Evolutionary conservation across 2,329 filamentous ascomycete genomes (phyloP).

Genomic region (Cladosporium halotolerans): DNA sequence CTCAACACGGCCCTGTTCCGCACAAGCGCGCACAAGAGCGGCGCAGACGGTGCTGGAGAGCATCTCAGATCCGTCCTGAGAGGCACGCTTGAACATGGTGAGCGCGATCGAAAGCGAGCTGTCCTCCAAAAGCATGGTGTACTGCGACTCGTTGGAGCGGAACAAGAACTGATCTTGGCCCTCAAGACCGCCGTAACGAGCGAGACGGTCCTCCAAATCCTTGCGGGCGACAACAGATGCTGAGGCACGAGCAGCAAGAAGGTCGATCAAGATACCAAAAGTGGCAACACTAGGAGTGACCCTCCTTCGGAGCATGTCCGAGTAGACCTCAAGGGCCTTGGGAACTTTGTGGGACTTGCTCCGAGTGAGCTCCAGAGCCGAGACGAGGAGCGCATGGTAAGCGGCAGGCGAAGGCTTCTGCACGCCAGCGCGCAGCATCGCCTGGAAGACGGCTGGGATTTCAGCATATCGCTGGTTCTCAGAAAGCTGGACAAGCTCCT

Average conservation of each 20-base stretch:
- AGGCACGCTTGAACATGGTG: slow-evolving; percentile 74
- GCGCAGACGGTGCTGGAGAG: slow-evolving; percentile 82
- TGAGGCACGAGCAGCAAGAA: slow-evolving; percentile 73
- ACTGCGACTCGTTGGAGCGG: slow-evolving; percentile 78
- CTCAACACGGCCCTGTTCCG: slow-evolving; percentile 68
- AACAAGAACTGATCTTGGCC: slow-evolving; percentile 82
- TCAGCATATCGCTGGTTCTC: slow-evolving; percentile 70
- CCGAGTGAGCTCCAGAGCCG: slow-evolving; percentile 73
- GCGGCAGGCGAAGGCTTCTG: slow-evolving; percentile 71
- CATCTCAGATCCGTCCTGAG: slow-evolving; percentile 51
- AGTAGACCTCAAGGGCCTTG: slow-evolving; percentile 90
- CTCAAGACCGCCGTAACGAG: slow-evolving; percentile 78
- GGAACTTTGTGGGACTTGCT: slow-evolving; percentile 79
- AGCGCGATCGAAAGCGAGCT: slow-evolving; percentile 79
- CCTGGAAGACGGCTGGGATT: slow-evolving; percentile 85
- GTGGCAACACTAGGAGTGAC: slow-evolving; percentile 77
- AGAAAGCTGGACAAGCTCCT: slow-evolving; percentile 70
- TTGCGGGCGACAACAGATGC: slow-evolving; percentile 70
- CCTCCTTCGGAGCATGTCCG: slow-evolving; percentile 86
- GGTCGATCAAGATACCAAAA: slow-evolving; percentile 77
- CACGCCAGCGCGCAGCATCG: slow-evolving; percentile 75
- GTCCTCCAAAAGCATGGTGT: slow-evolving; percentile 79
- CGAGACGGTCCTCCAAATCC: slow-evolving; percentile 70
- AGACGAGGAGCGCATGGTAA: slow-evolving; percentile 86
- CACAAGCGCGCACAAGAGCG: slow-evolving; percentile 79